phyloP scores from a whole-genome alignment of 441 rosid genomes.

The Jatropha podagrica region DNA sequence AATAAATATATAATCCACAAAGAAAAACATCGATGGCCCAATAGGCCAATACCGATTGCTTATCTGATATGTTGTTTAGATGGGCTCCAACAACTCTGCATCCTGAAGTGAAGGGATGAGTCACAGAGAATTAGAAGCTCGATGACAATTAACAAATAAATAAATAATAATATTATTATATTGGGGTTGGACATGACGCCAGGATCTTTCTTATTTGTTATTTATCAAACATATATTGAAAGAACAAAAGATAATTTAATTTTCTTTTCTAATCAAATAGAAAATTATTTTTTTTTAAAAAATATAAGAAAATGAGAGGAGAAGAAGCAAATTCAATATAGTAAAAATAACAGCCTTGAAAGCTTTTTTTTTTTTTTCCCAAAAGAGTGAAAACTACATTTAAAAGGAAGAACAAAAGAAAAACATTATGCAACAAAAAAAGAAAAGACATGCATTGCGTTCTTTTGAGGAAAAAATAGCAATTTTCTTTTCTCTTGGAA shows the following conservation, averaged over 20 bases:
- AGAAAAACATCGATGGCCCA: background rate
- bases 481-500: too few relatives aligned
- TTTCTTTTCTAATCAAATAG: too few relatives aligned
- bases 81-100: background rate
- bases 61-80: background rate
- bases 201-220: too few relatives aligned
- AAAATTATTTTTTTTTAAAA: too few relatives aligned
- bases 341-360: too few relatives aligned
- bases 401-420: background rate
- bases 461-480: background rate
- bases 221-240: too few relatives aligned
- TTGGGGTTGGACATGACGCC: too few relatives aligned
- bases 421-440: background rate
- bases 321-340: too few relatives aligned
- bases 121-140: background rate
- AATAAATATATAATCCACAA: background rate
- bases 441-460: background rate
- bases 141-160: too few relatives aligned
- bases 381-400: background rate
- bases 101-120: background rate
- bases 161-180: too few relatives aligned
- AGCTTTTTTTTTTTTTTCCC: background rate
- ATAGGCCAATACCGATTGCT: background rate
- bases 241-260: too few relatives aligned
- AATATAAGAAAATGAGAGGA: too few relatives aligned